Conservation (phyloP, 2,329 filamentous ascomycete species). For the Cladobotryum mycophilum region DNA sequence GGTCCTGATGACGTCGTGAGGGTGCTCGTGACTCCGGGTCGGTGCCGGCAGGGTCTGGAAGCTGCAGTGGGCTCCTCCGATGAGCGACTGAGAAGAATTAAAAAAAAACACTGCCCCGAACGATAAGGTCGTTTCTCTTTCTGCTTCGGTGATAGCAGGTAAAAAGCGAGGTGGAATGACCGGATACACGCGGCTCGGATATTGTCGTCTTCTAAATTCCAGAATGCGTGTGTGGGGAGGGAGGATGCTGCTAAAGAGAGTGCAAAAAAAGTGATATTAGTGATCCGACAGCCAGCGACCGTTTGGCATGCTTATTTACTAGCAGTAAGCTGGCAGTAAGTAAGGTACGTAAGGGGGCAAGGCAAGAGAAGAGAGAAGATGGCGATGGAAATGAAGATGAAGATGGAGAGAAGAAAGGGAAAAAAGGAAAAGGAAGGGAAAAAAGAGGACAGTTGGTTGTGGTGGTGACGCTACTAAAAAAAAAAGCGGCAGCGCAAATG, state of each 20-base stretch:
- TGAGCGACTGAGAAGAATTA: no score
- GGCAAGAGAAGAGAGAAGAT: background rate
- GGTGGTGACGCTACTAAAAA: background rate
- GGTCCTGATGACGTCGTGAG: slow-evolving; percentile 17
- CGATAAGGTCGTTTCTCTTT: no score
- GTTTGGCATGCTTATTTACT: no score
- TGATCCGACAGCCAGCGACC: no score
- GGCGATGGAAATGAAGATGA: background rate
- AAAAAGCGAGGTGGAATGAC: slow-evolving; percentile 9
- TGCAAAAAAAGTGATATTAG: no score
- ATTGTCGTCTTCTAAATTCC: slow-evolving; percentile 4
- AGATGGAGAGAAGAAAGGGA: background rate
- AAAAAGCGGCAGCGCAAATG: background rate
- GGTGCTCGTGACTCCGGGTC: slow-evolving; percentile 12
- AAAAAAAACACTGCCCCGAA: no score
- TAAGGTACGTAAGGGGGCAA: no score
- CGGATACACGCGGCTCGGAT: background rate
- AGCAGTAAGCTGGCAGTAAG: no score
- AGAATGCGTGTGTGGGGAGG: slow-evolving; percentile 1
- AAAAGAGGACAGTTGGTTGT: background rate
- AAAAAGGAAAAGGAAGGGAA: background rate
- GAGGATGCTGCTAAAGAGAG: no score
- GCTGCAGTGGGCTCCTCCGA: slow-evolving; percentile 1
- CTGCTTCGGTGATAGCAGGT: slow-evolving; percentile 12
- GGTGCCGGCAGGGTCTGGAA: slow-evolving; percentile 12